Conservation (phyloP, 208 protist genomes). For the Acanthamoeba polyphaga region DNA sequence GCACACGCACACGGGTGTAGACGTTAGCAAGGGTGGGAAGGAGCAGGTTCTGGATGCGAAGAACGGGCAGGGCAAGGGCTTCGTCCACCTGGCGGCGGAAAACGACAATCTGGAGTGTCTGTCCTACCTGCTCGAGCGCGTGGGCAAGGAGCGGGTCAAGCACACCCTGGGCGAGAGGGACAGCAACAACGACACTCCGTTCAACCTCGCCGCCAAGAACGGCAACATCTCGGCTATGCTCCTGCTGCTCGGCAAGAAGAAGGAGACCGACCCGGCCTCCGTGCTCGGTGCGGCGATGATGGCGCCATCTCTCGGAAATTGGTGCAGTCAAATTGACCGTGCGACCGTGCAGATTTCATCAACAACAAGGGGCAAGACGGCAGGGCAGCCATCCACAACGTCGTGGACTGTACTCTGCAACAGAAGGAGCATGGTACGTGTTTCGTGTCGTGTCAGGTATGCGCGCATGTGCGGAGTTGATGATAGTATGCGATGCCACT, state of each 20-base stretch:
- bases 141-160: background rate
- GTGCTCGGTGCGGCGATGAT: background rate
- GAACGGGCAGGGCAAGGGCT: constrained; percentile 1
- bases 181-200: constrained; percentile 5
- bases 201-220: constrained; percentile 34
- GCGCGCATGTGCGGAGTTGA: background rate
- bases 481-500: background rate
- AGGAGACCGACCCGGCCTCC: constrained; percentile 13
- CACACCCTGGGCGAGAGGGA: background rate
- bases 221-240: constrained; percentile 45
- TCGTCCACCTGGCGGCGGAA: constrained; percentile 27
- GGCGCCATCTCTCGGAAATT: background rate
- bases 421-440: background rate
- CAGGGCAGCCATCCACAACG: constrained; percentile 24
- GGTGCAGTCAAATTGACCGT: background rate
- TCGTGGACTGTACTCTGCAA: constrained; percentile 18
- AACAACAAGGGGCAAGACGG: constrained; percentile 48
- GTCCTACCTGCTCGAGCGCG: constrained; percentile 3
- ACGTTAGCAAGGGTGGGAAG: constrained; percentile 37
- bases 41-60: constrained; percentile 1
- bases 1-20: background rate
- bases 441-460: background rate
- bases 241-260: constrained; percentile 43
- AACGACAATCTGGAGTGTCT: constrained; percentile 29
- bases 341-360: background rate